Percentiles rank a stretch among this genome's conserved stretches.
Evolutionary conservation across 1,139 yeast genomes (phyloP).

Genomic region (Casaregolazyma lundiana): DNA sequence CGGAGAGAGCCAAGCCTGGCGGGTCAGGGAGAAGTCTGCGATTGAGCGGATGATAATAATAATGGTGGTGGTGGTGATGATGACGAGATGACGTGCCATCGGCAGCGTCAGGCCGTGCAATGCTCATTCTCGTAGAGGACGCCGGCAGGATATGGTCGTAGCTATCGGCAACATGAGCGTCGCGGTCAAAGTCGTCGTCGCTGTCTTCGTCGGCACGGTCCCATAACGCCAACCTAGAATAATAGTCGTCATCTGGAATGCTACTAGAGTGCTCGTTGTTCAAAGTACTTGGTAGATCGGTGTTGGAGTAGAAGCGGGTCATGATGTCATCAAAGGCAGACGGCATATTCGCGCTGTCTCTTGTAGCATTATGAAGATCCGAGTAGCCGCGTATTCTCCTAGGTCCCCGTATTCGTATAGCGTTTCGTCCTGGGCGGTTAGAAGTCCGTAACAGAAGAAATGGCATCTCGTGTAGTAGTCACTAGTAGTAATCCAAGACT

Average conservation of each 20-base stretch:
- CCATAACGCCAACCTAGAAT: neutral
- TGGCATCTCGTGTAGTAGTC: too few species aligned
- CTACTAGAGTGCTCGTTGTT: neutral
- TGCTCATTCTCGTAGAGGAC: neutral
- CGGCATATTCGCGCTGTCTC: neutral
- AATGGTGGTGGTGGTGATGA: neutral
- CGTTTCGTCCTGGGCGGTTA: slow-evolving; percentile 4
- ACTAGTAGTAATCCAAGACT: too few species aligned
- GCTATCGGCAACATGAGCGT: neutral
- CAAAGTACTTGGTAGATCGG: neutral
- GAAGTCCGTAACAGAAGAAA: too few species aligned
- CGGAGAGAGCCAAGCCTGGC: neutral
- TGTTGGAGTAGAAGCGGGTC: neutral
- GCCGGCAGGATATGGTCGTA: neutral
- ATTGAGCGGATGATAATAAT: neutral
- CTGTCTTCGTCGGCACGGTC: neutral
- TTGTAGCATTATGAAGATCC: slow-evolving; percentile 4
- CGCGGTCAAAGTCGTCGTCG: neutral
- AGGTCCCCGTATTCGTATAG: slow-evolving; percentile 4
- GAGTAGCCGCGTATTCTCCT: slow-evolving; percentile 3
- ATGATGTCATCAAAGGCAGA: neutral
- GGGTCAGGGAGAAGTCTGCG: neutral
- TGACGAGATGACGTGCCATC: too few species aligned
- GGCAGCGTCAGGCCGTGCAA: neutral
- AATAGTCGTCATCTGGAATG: neutral